Conservation (phyloP, 225 moss, liverwort and hornwort genomes). For the Sphagnum contortum region DNA sequence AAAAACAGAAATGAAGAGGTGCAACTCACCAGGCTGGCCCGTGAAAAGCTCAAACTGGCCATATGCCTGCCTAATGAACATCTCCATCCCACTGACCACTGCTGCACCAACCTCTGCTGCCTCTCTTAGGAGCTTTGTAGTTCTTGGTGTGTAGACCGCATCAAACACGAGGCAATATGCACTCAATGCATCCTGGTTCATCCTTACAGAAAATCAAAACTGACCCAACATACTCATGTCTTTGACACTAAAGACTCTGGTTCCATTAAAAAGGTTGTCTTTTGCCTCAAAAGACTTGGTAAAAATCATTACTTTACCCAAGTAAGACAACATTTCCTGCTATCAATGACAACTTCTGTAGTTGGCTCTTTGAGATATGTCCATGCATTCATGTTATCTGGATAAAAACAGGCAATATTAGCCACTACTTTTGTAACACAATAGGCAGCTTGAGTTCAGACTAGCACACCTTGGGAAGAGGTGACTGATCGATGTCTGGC, state of each 20-base stretch:
- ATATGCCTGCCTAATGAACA: slow-evolving; percentile 86
- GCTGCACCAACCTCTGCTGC: slow-evolving; percentile 58
- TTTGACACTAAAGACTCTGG: too few species aligned
- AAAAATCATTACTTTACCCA: too few species aligned
- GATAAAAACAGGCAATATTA: too few species aligned
- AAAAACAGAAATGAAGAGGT: not conserved
- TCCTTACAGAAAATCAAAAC: not conserved
- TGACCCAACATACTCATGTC: too few species aligned
- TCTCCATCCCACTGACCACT: slow-evolving; percentile 77
- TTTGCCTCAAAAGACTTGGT: too few species aligned
- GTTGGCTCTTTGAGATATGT: too few species aligned
- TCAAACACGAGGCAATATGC: slow-evolving; percentile 87
- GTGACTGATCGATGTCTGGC: slow-evolving; percentile 53
- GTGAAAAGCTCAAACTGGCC: slow-evolving; percentile 83
- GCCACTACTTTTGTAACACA: too few species aligned
- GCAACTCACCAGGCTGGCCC: slow-evolving; percentile 28
- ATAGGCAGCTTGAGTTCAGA: too few species aligned
- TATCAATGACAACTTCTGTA: too few species aligned
- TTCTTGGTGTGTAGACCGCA: slow-evolving; percentile 82
- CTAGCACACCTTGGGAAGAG: slow-evolving; percentile 40
- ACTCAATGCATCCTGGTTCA: slow-evolving; percentile 46
- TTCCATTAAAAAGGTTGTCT: too few species aligned
- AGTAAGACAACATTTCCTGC: too few species aligned
- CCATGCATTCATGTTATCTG: too few species aligned
- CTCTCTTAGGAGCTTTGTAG: slow-evolving; percentile 68